A percentile compares a stretch with the other conserved stretches of the same genome.
These are phyloP conservation scores for Heterobasidion annosum DNA, from an alignment of 1,284 basidiomycete species.

Conservation along the genomic window DNA sequence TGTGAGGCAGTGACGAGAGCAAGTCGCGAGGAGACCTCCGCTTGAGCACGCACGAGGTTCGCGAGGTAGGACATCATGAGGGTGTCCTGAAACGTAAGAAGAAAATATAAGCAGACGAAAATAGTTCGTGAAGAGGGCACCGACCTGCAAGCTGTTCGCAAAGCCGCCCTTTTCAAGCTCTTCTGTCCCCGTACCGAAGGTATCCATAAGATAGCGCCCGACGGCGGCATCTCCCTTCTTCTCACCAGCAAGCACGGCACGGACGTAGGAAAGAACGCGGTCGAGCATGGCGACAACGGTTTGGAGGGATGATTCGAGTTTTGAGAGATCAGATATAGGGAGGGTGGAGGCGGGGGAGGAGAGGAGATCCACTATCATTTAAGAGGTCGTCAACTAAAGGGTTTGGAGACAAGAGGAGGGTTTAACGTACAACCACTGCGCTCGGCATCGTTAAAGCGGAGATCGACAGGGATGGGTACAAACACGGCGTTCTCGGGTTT, in stretches of 20 bases:
- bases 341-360: slow-evolving; percentile 37
- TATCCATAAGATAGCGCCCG: slow-evolving; percentile 90
- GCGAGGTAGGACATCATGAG: slow-evolving; percentile 94
- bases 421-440: slow-evolving; percentile 69
- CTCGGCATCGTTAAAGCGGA: slow-evolving; percentile 78
- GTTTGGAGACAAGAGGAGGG: background rate
- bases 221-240: slow-evolving; percentile 80
- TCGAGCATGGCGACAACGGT: slow-evolving; percentile 76
- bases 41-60: slow-evolving; percentile 90
- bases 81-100: slow-evolving; percentile 52
- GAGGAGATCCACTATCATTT: slow-evolving; percentile 65
- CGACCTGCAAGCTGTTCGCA: slow-evolving; percentile 66
- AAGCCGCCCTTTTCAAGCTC: slow-evolving; percentile 69
- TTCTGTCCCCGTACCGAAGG: slow-evolving; percentile 62
- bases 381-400: background rate
- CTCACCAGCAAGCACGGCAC: slow-evolving; percentile 73
- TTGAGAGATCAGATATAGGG: slow-evolving; percentile 52
- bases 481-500: slow-evolving; percentile 93
- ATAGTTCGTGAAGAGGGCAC: slow-evolving; percentile 12
- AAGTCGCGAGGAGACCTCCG: slow-evolving; percentile 86
- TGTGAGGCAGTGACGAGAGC: slow-evolving; percentile 49
- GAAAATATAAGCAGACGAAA: background rate
- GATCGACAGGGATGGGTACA: slow-evolving; percentile 75
- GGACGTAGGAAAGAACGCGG: slow-evolving; percentile 82
- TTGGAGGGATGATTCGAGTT: slow-evolving; percentile 65